Evolutionary conservation across 306 rosid genomes (phyloP).

Genomic region (Senna tora): DNA sequence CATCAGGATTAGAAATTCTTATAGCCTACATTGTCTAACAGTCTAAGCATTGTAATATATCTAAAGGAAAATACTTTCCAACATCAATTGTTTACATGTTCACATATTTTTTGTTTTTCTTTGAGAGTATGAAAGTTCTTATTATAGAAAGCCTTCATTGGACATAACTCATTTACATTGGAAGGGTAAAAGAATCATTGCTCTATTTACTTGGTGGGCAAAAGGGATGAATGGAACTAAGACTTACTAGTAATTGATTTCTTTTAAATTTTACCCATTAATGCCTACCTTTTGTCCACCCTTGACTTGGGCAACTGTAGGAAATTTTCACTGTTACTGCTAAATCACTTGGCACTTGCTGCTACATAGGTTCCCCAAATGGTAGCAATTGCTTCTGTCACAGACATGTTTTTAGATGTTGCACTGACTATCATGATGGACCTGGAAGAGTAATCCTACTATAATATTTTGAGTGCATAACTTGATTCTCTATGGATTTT

Average conservation of each 20-base stretch:
- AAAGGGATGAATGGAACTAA: slow-evolving; percentile 24
- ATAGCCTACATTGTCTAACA: not conserved
- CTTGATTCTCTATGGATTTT: not conserved
- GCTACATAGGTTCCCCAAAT: not conserved
- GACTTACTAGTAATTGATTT: slow-evolving; percentile 27
- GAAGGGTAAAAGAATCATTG: not conserved
- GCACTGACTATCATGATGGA: slow-evolving; percentile 4
- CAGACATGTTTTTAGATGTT: not conserved
- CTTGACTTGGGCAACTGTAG: slow-evolving; percentile 3
- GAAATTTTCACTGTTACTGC: slow-evolving; percentile 1
- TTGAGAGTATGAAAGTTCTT: not conserved
- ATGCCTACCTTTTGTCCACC: slow-evolving; percentile 17
- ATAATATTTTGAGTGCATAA: slow-evolving; percentile 5
- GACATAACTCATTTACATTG: not conserved
- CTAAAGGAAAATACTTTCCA: slow-evolving; percentile 3
- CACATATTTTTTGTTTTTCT: not conserved
- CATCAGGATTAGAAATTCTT: slow-evolving; percentile 29
- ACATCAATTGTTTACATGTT: not conserved
- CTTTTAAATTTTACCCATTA: not conserved
- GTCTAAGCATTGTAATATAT: slow-evolving; percentile 24
- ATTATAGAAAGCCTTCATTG: not conserved
- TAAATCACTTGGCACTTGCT: slow-evolving; percentile 7
- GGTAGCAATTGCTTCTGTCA: not conserved
- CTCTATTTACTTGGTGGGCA: not conserved
- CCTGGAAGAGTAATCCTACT: not conserved